A percentile compares a stretch with the other conserved stretches of the same genome.
phyloP scores from a whole-genome alignment of 257 asterid species.

The Nicotiana sylvestris region DNA sequence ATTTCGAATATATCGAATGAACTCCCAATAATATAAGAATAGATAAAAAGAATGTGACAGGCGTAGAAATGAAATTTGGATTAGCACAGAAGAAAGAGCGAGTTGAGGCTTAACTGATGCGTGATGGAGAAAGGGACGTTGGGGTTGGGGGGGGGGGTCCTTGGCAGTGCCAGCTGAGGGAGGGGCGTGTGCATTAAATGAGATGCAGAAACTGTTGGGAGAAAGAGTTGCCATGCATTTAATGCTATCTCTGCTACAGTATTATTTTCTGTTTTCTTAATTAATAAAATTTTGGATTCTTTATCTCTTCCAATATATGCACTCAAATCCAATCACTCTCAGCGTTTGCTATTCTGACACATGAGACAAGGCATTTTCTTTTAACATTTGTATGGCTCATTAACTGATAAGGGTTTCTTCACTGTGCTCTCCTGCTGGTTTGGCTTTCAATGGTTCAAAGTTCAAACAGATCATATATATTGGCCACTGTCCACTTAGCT shows the following conservation, averaged over 20 bases:
- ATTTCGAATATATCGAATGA: too few relatives aligned
- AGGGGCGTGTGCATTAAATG: conserved; percentile 11
- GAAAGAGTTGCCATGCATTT: conserved; percentile 16
- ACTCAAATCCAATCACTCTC: background rate
- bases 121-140: background rate
- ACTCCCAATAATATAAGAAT: background rate
- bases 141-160: background rate
- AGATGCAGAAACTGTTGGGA: conserved; percentile 13
- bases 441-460: background rate
- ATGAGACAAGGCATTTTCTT: background rate
- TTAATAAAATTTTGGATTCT: background rate
- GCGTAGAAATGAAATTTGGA: background rate
- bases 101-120: background rate
- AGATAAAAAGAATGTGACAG: background rate
- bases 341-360: background rate
- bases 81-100: background rate
- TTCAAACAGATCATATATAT: background rate
- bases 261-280: background rate
- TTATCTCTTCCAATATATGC: background rate
- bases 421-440: background rate
- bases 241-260: background rate
- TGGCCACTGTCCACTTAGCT: background rate
- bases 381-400: background rate
- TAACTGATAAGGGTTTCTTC: background rate
- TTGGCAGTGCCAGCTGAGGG: background rate